Evolutionary conservation across 441 rosid genomes (phyloP), one percentile per base, ranked within the genome.

Genomic region (Arabidopsis lyrata): DNA sequence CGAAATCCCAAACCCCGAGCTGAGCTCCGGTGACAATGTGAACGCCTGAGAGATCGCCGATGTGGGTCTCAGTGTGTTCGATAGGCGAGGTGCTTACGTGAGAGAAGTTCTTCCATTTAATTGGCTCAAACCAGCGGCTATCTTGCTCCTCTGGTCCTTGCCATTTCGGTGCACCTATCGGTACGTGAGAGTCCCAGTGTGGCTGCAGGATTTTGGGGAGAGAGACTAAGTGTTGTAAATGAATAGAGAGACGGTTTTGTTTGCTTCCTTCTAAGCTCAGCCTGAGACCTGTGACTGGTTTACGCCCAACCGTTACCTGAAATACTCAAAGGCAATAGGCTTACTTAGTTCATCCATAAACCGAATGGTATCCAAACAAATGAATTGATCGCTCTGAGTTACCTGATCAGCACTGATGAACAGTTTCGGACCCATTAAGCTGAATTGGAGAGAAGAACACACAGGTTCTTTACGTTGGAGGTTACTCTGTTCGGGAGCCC

Each of bases 141-240:
- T 89, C 95, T 80, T 89, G 95, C 81, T 87, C 95, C 77, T 89
- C 95, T 29, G 95, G 92, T 70, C 89, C 95, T 80, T 85, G 90
- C 95, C 95, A 89, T 77, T 83, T 87, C 24, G 95, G 95, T 58
- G 95, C 92, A 64, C 95, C 92, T 56, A 89, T 89, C 8, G 92
- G 92, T 71, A 89, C 77, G 77, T 89, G 90, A n/a, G 86, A 55
- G 70, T 87, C 92, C 95, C 95, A 89, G 70, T 87, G 92, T 53
- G 95, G 92, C 72, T 84, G 95, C 50, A 89, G 82, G 63, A 86
- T 88, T 68, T 89, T 89, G n/a, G 95, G 95, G 22, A 89, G 90
- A 36, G 92, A 89, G 41, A 86, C 89, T 22, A 89, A 77, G 76
- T 89, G 95, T 73, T 89, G 95, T 79, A 89, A 55, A 76, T 89